Percentiles rank a stretch among this genome's conserved stretches.
These are phyloP conservation scores for Penicillium sp. DNA, from an alignment of 2,329 filamentous ascomycete species.

Conservation along the genomic window DNA sequence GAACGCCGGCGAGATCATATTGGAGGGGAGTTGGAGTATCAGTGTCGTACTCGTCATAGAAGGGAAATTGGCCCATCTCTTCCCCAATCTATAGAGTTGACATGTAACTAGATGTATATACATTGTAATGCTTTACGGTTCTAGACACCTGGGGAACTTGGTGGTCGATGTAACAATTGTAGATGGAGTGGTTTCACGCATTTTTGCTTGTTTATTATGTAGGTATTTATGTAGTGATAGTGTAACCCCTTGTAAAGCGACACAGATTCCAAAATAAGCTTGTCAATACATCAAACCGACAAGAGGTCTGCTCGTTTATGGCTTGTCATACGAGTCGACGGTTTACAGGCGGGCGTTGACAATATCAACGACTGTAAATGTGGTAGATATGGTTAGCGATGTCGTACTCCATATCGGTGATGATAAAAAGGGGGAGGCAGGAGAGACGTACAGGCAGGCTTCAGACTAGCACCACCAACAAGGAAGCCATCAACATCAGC, in stretches of 20 bases:
- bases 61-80: neutral
- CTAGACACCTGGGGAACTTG: neutral
- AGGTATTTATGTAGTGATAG: neutral
- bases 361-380: conserved; percentile 64
- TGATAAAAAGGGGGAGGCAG: conserved; percentile 20
- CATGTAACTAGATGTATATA: conserved; percentile 12
- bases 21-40: conserved; percentile 50
- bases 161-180: neutral
- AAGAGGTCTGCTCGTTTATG: neutral
- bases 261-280: neutral
- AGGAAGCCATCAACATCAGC: conserved; percentile 97
- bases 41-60: conserved; percentile 48
- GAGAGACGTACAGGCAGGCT: conserved; percentile 79
- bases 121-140: conserved; percentile 2
- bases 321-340: neutral
- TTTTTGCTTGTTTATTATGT: neutral
- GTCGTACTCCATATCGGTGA: conserved; percentile 12
- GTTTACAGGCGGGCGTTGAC: conserved; percentile 65
- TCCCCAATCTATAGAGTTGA: conserved; percentile 6
- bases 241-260: neutral
- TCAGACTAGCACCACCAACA: conserved; percentile 93
- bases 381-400: conserved; percentile 16
- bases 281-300: neutral
- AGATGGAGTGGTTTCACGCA: neutral
- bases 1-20: conserved; percentile 37